Evolutionary conservation across 2,329 filamentous ascomycete species (phyloP), one percentile per base, ranked within the genome.

Genomic region (Talaromyces atroroseus): DNA sequence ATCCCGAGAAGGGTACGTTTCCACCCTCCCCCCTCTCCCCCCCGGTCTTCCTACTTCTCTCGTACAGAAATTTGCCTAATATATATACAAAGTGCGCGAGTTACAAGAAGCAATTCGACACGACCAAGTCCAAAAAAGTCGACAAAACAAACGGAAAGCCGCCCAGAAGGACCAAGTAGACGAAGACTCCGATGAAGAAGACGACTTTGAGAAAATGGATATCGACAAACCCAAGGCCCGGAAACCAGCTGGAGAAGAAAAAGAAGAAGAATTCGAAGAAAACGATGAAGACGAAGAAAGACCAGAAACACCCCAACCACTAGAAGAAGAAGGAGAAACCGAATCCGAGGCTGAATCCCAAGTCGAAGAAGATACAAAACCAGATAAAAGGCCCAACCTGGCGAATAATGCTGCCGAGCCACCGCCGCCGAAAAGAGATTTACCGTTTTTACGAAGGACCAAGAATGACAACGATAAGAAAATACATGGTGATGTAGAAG

Each of bases 391-490:
- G 32, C 59, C 53, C 29, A 38, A 44, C 45, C n/a, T 61, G 38
- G 59, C 63, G n/a, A 46, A 48, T 24, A 34, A 61, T 11, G 29
- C 62, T 12, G 58, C 62, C 49, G 40, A 24, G n/a, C 52, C 52
- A 12, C 66, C 68, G 16, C 76, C 76, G 12, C 75, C 75, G 1
- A 68, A 66, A 46, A 70, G 75, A 59, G 69, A 74, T 47, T 62
- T 78, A 18, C 75, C 76, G 0, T 78, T 78, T 60, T 57, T 60
- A 1, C 68, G 62, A 57, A 65, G 59, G 56, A 45, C 6, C 26
- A 32, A 49, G 23, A 46, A 46, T 23, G 45, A 24, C 14, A 42
- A 53, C 3, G 38, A 47, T 11, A n/a, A 24, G 32, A 55, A 26
- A 60, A 48, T 24, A 21, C 26, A 56, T 32, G 56, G 54, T 14